Base-by-base conservation (phyloP, 169 alveolate genomes). In the Eimeria acervulina region DNA sequence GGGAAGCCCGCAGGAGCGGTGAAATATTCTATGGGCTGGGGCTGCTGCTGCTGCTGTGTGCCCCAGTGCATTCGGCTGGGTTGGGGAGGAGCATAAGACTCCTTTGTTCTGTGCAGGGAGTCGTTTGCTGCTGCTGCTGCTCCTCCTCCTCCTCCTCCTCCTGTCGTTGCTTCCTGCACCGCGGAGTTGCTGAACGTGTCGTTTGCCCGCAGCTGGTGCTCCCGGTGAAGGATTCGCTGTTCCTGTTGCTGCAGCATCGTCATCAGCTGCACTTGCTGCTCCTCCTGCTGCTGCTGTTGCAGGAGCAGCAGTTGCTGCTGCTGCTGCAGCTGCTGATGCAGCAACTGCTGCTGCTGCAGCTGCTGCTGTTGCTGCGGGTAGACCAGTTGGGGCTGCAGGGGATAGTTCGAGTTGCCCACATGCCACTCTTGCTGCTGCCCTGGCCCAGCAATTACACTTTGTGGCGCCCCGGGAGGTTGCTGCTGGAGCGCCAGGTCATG, bases 241-340 rank as follows among this genome's bases (percentile, higher is more conserved):
- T 81, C 90, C 70, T 81, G 90, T 47, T 81, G 90, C 90, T 81
- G 90, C 90, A 81, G 90, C 70, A 61, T 17, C n/a, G 90, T 72
- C 90, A 81, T 38, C 72, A 81, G 70, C 90, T 81, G 90, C 90
- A 44, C 10, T 12, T 42, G 68, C 44, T 28, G 90, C 63, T 81
- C 72, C 17, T 81, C 90, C 70, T 44, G 72, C 23, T n/a, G 90
- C 90, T 42, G 68, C 63, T 1, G 70, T 72, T 44, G 33, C 72
- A 42, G 72, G 72, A 26, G 72, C 90, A 44, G 90, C 87, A 36
- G 87, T 7, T 38, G 61, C 87, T 76, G 87, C 87, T 38, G 87
- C n/a, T 17, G 87, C 87, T 72, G 83, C 44, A 17, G 83, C 83
- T 72, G 83, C 83, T 66, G 76, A n/a, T n/a, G n/a, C n/a, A n/a